These are phyloP conservation scores for Papiliotrema fonsecae DNA, from an alignment of 1,284 basidiomycete genomes.

Conservation along the genomic window DNA sequence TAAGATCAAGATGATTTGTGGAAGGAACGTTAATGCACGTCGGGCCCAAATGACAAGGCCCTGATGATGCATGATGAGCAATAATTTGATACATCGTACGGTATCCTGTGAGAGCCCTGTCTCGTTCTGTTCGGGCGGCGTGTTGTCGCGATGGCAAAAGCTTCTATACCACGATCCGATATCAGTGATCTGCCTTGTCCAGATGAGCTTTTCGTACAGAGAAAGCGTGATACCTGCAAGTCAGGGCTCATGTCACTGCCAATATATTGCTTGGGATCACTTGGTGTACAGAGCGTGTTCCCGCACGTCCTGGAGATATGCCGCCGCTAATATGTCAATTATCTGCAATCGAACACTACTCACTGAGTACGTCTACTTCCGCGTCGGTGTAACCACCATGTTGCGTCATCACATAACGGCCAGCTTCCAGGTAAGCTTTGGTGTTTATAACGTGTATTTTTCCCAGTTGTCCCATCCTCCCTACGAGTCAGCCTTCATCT, in stretches of 20 bases:
- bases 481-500: conserved; percentile 1
- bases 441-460: conserved; percentile 19
- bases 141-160: too few species aligned
- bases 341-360: not conserved
- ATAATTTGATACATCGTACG: too few species aligned
- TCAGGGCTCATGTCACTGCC: not conserved
- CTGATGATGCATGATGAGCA: too few species aligned
- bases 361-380: conserved; percentile 21
- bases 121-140: too few species aligned
- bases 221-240: conserved; percentile 6
- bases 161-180: too few species aligned
- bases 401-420: conserved; percentile 14
- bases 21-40: too few species aligned
- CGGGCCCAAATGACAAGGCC: too few species aligned
- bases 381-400: conserved; percentile 19
- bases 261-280: not conserved
- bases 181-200: too few species aligned
- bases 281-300: conserved; percentile 5
- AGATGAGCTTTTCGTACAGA: conserved; percentile 8
- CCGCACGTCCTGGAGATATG: conserved; percentile 1
- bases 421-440: conserved; percentile 15
- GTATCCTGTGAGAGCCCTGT: too few species aligned
- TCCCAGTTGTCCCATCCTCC: conserved; percentile 17
- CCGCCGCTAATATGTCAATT: not conserved
- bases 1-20: too few species aligned